Conservation (phyloP, 306 rosid genomes). For the Begonia fuchsioides region DNA sequence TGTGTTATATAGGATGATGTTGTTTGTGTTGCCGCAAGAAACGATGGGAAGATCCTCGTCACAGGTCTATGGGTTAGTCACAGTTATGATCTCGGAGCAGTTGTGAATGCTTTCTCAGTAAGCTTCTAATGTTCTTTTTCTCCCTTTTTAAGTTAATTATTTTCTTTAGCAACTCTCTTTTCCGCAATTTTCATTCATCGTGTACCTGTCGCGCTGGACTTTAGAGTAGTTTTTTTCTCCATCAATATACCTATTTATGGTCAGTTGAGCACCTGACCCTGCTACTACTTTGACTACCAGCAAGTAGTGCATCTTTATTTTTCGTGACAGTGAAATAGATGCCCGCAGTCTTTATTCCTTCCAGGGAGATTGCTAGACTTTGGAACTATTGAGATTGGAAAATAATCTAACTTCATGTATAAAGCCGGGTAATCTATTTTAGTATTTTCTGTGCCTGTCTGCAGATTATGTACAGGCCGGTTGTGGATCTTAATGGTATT, state of each 20-base stretch:
- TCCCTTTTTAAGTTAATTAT: background rate
- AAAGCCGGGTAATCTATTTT: background rate
- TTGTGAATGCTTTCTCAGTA: conserved; percentile 46
- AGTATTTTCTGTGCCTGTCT: conserved; percentile 1
- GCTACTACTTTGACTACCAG: background rate
- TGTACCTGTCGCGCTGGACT: background rate
- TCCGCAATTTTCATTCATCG: background rate
- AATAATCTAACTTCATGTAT: too few species aligned
- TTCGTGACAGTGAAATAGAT: background rate
- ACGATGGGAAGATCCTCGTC: conserved; percentile 55
- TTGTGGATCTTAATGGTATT: conserved; percentile 54
- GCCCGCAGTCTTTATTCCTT: background rate
- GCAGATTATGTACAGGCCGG: conserved; percentile 81
- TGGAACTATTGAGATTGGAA: too few species aligned
- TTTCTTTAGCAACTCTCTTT: too few species aligned
- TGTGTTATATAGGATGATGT: conserved; percentile 47
- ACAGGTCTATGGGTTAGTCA: conserved; percentile 82
- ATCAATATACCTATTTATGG: background rate
- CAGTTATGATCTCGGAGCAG: conserved; percentile 55
- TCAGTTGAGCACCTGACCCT: background rate
- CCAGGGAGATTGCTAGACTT: background rate
- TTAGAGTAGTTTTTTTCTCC: background rate
- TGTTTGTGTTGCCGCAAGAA: conserved; percentile 61
- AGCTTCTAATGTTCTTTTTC: conserved; percentile 13
- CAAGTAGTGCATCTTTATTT: background rate